Conservation (phyloP, 2,329 filamentous ascomycete species). For the Apiospora koreana region DNA sequence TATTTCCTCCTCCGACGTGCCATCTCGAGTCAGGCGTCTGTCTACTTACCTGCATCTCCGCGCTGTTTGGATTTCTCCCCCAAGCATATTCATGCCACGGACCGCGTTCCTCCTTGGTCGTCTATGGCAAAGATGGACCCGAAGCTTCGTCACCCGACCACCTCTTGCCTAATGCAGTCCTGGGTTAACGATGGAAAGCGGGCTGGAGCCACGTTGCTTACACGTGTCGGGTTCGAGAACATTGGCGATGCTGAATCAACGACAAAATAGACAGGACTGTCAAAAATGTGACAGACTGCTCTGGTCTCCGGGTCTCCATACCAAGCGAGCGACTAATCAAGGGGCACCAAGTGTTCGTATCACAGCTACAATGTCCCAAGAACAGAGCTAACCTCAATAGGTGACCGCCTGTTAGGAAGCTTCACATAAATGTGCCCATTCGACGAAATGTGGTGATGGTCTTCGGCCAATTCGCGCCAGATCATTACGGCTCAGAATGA, state of each 20-base stretch:
- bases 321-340: not conserved
- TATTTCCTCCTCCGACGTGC: not conserved
- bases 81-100: not conserved
- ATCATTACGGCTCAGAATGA: no score
- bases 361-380: not conserved
- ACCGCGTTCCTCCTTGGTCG: not conserved
- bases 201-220: not conserved
- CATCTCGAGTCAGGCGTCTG: not conserved
- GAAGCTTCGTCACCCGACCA: not conserved
- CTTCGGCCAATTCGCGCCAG: no score
- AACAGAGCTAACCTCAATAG: no score
- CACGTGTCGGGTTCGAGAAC: not conserved
- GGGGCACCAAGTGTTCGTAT: not conserved
- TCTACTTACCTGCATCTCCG: not conserved
- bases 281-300: not conserved
- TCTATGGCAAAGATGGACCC: not conserved
- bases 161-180: not conserved
- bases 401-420: no score
- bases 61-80: not conserved
- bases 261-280: not conserved
- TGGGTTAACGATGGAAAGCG: not conserved
- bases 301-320: not conserved
- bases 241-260: no score
- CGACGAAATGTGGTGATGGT: no score
- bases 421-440: no score